phyloP scores from a whole-genome alignment of 1,284 basidiomycete species.

The Cutaneotrichosporon arboriforme region DNA sequence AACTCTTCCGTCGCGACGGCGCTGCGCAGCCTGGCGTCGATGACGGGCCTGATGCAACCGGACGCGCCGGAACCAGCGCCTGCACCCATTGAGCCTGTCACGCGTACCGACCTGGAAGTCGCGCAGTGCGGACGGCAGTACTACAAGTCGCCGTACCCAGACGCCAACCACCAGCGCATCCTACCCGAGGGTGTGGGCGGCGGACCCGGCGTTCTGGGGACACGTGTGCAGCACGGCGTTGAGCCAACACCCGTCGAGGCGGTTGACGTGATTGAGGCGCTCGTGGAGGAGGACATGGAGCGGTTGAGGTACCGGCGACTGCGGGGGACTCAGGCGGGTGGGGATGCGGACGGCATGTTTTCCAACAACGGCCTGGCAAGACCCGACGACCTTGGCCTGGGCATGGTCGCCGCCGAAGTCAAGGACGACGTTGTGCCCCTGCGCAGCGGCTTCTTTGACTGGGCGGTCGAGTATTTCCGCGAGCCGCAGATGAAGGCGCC shows the following conservation, averaged over 20 bases:
- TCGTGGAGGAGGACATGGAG: slow-evolving; percentile 88
- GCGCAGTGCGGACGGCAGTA: slow-evolving; percentile 17
- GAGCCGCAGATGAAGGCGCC: slow-evolving; percentile 98
- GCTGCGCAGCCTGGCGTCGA: slow-evolving; percentile 65
- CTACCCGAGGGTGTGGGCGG: slow-evolving; percentile 23
- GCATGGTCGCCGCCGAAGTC: slow-evolving; percentile 49
- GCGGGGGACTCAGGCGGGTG: slow-evolving; percentile 42
- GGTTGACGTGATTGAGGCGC: slow-evolving; percentile 72
- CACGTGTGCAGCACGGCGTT: slow-evolving; percentile 1
- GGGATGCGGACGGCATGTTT: slow-evolving; percentile 35
- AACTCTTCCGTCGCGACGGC: slow-evolving; percentile 79
- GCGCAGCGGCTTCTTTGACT: slow-evolving; percentile 89
- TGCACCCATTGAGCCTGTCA: slow-evolving; percentile 9
- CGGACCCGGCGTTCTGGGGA: slow-evolving; percentile 6
- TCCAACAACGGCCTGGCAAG: slow-evolving; percentile 42
- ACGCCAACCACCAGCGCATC: slow-evolving; percentile 32
- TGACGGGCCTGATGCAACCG: slow-evolving; percentile 35
- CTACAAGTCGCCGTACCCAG: slow-evolving; percentile 42
- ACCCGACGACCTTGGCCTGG: slow-evolving; percentile 41
- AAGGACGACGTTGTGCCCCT: slow-evolving; percentile 64
- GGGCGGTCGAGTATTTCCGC: slow-evolving; percentile 95
- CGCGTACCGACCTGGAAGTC: slow-evolving; percentile 12
- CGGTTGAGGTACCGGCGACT: slow-evolving; percentile 65
- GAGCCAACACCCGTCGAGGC: slow-evolving; percentile 47
- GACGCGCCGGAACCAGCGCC: slow-evolving; percentile 22